phyloP scores from a whole-genome alignment of 371 early-diverging fungal species.

The Mortierella sp. region DNA sequence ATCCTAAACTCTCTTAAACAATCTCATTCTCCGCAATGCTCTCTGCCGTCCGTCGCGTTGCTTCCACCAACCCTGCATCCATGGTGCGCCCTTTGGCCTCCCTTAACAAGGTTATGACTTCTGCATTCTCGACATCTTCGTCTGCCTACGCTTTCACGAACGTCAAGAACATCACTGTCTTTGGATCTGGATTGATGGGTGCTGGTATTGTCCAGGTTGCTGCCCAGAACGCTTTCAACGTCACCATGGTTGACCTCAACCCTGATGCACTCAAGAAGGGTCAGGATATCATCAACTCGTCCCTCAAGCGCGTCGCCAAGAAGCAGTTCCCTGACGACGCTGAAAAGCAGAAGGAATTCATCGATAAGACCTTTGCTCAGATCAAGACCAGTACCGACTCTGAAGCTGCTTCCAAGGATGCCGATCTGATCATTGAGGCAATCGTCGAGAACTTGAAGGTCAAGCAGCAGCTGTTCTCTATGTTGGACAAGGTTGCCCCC shows the following conservation, averaged over 20 bases:
- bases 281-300: constrained; percentile 80
- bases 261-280: constrained; percentile 83
- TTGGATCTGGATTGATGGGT: constrained; percentile 94
- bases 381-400: constrained; percentile 76
- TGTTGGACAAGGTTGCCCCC: constrained; percentile 81
- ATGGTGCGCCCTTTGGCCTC: constrained; percentile 54
- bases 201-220: constrained; percentile 96
- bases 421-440: constrained; percentile 93
- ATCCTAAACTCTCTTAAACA: constrained; percentile 2
- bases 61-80: constrained; percentile 44
- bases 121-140: constrained; percentile 54
- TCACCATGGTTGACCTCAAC: constrained; percentile 90
- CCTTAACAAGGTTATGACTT: constrained; percentile 24
- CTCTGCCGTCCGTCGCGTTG: constrained; percentile 55
- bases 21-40: constrained; percentile 29
- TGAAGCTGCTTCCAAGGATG: constrained; percentile 62
- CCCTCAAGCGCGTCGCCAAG: constrained; percentile 89
- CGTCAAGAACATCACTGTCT: constrained; percentile 74
- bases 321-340: constrained; percentile 86
- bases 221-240: constrained; percentile 83
- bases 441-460: constrained; percentile 93
- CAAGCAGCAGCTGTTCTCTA: constrained; percentile 85
- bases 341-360: constrained; percentile 69
- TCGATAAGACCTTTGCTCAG: constrained; percentile 72
- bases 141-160: constrained; percentile 38